phyloP scores from a whole-genome alignment of 345 rosid species.

The Eutrema japonicum region DNA sequence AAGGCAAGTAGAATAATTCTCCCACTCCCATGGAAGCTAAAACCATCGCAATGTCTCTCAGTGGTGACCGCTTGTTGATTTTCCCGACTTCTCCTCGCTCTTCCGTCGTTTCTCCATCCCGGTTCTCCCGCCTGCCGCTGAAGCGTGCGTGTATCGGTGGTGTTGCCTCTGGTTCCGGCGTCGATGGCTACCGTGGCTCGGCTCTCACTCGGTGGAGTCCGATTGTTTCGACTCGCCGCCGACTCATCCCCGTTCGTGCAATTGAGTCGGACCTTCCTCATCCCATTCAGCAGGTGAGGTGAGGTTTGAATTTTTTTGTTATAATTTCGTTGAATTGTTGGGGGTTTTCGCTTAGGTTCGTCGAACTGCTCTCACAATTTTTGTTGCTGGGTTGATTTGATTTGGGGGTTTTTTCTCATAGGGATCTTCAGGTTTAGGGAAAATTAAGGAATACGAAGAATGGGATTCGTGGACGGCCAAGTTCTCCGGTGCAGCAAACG shows the following conservation, averaged over 20 bases:
- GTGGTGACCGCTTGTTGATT: neutral
- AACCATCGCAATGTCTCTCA: constrained; percentile 36
- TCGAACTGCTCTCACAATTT: neutral
- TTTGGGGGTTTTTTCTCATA: constrained; percentile 32
- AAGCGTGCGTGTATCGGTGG: constrained; percentile 26
- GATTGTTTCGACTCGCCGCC: constrained; percentile 47
- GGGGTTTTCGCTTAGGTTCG: too few relatives aligned
- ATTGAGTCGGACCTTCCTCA: constrained; percentile 61
- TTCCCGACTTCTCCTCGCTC: constrained; percentile 25
- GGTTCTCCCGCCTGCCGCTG: constrained; percentile 27
- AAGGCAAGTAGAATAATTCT: neutral
- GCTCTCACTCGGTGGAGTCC: constrained; percentile 35
- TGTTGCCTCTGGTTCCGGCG: neutral
- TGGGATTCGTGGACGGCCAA: constrained; percentile 90
- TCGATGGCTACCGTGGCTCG: constrained; percentile 22
- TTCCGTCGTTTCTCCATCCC: constrained; percentile 28
- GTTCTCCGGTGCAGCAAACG: constrained; percentile 70
- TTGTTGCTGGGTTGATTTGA: constrained; percentile 11
- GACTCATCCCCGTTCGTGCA: constrained; percentile 49
- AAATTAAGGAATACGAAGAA: constrained; percentile 50
- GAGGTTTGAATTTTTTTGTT: too few relatives aligned
- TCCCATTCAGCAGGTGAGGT: constrained; percentile 57
- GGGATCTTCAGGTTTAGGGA: constrained; percentile 51
- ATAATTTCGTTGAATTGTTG: too few relatives aligned
- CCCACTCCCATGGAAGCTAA: constrained; percentile 50